These are phyloP conservation scores for Pichia norvegensis DNA, from an alignment of 1,139 yeast genomes.

Conservation along the genomic window DNA sequence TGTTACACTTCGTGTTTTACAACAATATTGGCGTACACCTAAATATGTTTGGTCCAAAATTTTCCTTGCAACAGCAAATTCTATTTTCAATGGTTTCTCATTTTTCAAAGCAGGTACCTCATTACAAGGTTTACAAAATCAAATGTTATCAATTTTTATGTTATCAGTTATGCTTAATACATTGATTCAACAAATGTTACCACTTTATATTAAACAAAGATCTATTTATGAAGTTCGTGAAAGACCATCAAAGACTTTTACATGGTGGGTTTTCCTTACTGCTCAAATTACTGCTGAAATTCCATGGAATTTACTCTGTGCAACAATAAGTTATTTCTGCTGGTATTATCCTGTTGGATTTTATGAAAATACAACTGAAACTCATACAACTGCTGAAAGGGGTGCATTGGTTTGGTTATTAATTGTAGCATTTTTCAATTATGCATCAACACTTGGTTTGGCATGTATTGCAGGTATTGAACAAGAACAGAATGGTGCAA, in stretches of 20 bases:
- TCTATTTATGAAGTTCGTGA: slow-evolving; percentile 85
- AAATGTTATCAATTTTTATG: slow-evolving; percentile 67
- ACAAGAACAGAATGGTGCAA: slow-evolving; percentile 37
- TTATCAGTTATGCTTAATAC: slow-evolving; percentile 54
- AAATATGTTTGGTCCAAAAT: slow-evolving; percentile 60
- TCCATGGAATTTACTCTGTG: slow-evolving; percentile 64
- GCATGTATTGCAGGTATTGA: slow-evolving; percentile 35
- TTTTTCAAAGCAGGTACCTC: slow-evolving; percentile 62
- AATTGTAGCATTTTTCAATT: slow-evolving; percentile 31
- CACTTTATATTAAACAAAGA: slow-evolving; percentile 64
- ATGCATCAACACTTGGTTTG: slow-evolving; percentile 35
- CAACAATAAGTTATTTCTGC: slow-evolving; percentile 59
- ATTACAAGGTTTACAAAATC: slow-evolving; percentile 53
- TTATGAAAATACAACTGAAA: slow-evolving; percentile 46
- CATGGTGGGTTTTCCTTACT: slow-evolving; percentile 44
- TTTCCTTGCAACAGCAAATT: slow-evolving; percentile 41
- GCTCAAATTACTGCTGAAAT: slow-evolving; percentile 67
- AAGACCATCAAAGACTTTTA: slow-evolving; percentile 57
- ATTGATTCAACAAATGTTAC: slow-evolving; percentile 64
- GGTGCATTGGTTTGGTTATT: slow-evolving; percentile 62
- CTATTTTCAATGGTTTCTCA: slow-evolving; percentile 66
- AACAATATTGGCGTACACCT: slow-evolving; percentile 75
- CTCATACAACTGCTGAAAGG: slow-evolving; percentile 46
- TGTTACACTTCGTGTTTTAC: slow-evolving; percentile 49
- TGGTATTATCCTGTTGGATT: slow-evolving; percentile 83